Evolutionary conservation across 305 asterid species (phyloP).

Genomic region (Fraxinus nigra): DNA sequence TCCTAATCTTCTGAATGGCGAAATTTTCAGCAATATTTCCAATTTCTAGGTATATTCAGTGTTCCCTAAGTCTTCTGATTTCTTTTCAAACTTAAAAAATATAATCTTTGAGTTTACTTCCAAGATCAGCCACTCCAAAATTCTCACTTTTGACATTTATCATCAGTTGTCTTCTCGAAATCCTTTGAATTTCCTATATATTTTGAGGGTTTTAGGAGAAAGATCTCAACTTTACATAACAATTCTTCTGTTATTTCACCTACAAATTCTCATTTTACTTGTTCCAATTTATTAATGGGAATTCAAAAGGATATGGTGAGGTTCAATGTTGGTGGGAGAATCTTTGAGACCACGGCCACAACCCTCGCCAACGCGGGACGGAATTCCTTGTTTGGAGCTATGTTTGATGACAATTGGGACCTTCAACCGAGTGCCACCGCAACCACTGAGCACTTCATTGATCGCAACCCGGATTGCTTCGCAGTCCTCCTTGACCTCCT

Average conservation of each 20-base stretch:
- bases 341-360: slow-evolving; percentile 77
- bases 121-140: background rate
- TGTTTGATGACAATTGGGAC: slow-evolving; percentile 81
- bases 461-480: slow-evolving; percentile 83
- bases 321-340: slow-evolving; percentile 74
- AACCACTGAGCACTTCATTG: slow-evolving; percentile 64
- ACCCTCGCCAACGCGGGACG: slow-evolving; percentile 93
- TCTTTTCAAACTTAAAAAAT: background rate
- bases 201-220: background rate
- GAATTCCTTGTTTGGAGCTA: slow-evolving; percentile 74
- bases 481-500: slow-evolving; percentile 79
- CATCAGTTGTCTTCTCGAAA: background rate
- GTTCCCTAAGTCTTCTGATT: background rate
- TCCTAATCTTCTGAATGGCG: background rate
- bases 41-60: background rate
- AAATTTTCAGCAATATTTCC: background rate
- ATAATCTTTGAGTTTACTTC: background rate
- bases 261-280: background rate
- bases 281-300: slow-evolving; percentile 49
- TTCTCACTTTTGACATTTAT: background rate
- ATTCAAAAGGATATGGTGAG: slow-evolving; percentile 73
- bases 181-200: background rate
- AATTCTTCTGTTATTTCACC: slow-evolving; percentile 6
- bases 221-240: background rate
- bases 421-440: slow-evolving; percentile 41